Evolutionary conservation across 139 green algal species (phyloP).

Genomic region (Edaphochlamys debaryana): DNA sequence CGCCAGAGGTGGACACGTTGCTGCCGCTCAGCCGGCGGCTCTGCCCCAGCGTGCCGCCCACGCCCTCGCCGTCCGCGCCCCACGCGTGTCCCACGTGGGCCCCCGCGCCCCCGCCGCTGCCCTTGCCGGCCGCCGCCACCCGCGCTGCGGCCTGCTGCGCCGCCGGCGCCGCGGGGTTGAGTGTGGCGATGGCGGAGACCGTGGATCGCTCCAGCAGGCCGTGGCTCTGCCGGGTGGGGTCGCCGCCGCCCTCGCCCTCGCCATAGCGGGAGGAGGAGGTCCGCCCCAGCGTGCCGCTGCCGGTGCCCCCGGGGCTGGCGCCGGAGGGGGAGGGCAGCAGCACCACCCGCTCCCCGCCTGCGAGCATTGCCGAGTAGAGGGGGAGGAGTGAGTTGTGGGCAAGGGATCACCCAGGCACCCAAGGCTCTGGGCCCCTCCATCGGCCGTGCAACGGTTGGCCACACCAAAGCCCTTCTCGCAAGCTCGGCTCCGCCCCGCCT

Average conservation of each 20-base stretch:
- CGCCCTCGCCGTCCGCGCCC: no score
- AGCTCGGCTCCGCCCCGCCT: no score
- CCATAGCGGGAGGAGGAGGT: neutral
- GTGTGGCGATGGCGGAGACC: conserved; percentile 17
- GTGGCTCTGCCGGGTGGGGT: no score
- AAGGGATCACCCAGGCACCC: no score
- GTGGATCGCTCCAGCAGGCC: neutral
- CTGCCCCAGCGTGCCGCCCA: neutral
- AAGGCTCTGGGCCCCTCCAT: no score
- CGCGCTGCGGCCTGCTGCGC: conserved; percentile 8
- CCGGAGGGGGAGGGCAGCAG: conserved; percentile 1
- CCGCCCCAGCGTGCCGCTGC: neutral
- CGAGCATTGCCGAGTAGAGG: no score
- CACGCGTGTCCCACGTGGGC: no score
- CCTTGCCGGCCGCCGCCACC: neutral
- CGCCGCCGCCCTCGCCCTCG: neutral
- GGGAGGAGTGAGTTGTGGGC: no score
- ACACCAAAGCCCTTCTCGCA: no score
- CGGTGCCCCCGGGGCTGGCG: neutral
- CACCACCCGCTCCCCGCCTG: conserved; percentile 6
- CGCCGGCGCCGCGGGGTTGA: neutral
- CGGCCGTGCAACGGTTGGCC: no score
- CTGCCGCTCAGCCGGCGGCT: neutral
- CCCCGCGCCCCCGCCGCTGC: no score
- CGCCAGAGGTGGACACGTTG: no score